phyloP scores from a whole-genome alignment of 108 stramenopile species.

The Discostella pseudostelligera region DNA sequence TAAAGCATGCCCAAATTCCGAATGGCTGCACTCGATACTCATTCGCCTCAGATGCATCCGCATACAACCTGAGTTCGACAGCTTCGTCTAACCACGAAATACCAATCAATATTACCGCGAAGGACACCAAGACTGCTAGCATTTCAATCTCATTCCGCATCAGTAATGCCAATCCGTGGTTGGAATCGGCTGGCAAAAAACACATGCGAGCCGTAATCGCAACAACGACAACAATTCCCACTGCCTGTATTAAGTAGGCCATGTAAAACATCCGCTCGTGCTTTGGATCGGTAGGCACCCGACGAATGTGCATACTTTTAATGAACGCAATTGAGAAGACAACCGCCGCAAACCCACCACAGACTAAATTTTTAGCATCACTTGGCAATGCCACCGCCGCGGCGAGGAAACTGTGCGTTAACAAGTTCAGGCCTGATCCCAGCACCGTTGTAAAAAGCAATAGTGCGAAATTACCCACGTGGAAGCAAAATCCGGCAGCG shows the following conservation, averaged over 20 bases:
- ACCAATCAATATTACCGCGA: slow-evolving; percentile 59
- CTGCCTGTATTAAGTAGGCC: slow-evolving; percentile 62
- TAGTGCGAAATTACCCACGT: slow-evolving; percentile 68
- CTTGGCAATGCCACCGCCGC: slow-evolving; percentile 76
- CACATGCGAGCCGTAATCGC: slow-evolving; percentile 52
- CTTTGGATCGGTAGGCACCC: slow-evolving; percentile 57
- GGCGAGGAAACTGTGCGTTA: slow-evolving; percentile 80
- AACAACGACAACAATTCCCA: slow-evolving; percentile 55
- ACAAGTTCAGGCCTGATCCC: slow-evolving; percentile 74
- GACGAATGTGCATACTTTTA: slow-evolving; percentile 82
- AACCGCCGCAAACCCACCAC: slow-evolving; percentile 74
- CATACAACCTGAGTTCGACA: slow-evolving; percentile 67
- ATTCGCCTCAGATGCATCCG: slow-evolving; percentile 38
- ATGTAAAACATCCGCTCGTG: slow-evolving; percentile 58
- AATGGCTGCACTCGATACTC: slow-evolving; percentile 71
- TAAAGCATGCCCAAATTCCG: slow-evolving; percentile 74
- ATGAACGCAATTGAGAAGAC: slow-evolving; percentile 68
- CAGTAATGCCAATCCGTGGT: slow-evolving; percentile 51
- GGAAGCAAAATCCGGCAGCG: slow-evolving; percentile 70
- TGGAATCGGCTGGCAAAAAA: slow-evolving; percentile 28
- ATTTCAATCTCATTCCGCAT: slow-evolving; percentile 73
- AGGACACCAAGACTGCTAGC: slow-evolving; percentile 55
- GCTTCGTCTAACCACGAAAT: slow-evolving; percentile 78
- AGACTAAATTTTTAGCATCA: slow-evolving; percentile 70
- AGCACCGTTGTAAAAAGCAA: slow-evolving; percentile 76